These are phyloP conservation scores for Phytophthora nicotianae DNA, from an alignment of 352 stramenopile genomes.

Conservation along the genomic window DNA sequence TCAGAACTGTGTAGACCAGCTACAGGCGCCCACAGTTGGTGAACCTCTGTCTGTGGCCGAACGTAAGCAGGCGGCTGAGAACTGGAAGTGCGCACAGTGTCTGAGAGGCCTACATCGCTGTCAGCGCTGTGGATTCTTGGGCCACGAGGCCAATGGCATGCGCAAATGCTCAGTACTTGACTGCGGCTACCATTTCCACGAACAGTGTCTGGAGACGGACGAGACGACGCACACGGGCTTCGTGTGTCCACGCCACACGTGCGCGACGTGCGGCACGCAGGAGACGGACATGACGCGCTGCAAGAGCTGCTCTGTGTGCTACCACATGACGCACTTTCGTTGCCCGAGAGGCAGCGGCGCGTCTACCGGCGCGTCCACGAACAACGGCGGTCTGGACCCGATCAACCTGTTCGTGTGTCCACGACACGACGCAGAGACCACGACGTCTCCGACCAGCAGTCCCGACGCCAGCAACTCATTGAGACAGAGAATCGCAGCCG, in stretches of 20 bases:
- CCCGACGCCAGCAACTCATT: slow-evolving; percentile 43
- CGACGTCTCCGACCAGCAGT: slow-evolving; percentile 11
- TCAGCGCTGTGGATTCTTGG: slow-evolving; percentile 73
- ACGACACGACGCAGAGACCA: slow-evolving; percentile 33
- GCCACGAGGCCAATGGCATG: slow-evolving; percentile 58
- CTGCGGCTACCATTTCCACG: slow-evolving; percentile 72
- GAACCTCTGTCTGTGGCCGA: slow-evolving; percentile 25
- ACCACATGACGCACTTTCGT: slow-evolving; percentile 48
- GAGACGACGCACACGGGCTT: slow-evolving; percentile 30
- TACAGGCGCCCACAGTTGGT: slow-evolving; percentile 34
- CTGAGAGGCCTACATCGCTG: slow-evolving; percentile 60
- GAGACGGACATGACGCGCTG: slow-evolving; percentile 59
- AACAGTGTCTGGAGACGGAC: slow-evolving; percentile 35
- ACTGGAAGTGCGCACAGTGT: slow-evolving; percentile 77
- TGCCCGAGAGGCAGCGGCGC: slow-evolving; percentile 36
- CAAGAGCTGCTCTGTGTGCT: slow-evolving; percentile 64
- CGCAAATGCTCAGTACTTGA: slow-evolving; percentile 51
- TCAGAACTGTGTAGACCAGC: slow-evolving; percentile 59
- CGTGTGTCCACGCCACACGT: slow-evolving; percentile 69
- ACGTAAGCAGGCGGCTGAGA: slow-evolving; percentile 38
- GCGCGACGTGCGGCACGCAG: slow-evolving; percentile 44
- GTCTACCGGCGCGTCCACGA: slow-evolving; percentile 4
- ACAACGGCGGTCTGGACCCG: slow-evolving; percentile 25
- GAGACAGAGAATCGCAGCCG: slow-evolving; percentile 36
- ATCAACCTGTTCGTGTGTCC: slow-evolving; percentile 55